Evolutionary conservation across 2,329 filamentous ascomycete species (phyloP), one percentile per base, ranked within the genome.

Genomic region (Fusarium sp.): DNA sequence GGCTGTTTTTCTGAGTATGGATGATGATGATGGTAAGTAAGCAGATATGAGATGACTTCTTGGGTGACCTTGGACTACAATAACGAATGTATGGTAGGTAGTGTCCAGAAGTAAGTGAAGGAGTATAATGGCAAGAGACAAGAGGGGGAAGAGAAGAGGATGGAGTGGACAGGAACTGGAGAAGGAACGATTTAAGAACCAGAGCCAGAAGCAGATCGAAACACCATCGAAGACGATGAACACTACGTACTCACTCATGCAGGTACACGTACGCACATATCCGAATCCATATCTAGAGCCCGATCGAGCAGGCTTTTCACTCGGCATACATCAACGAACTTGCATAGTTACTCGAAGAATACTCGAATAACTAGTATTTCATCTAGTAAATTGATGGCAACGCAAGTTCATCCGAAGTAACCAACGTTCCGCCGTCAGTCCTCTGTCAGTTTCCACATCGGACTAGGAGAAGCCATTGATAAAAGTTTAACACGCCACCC

Each of bases 401-500:
- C 19, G 43, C 17, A 49, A 40, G 46, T 67, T 34, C 38, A 53
- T 44, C n/a, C 14, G 17, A 61, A 62, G 65, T 71, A 55, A 22
- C 46, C 56, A 49, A 47, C 50, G 43, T 19, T 60, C 49, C 49
- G 19, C n/a, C 42, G n/a, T 53, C 19, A 43, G 49, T 17, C 28
- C 42, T 39, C 40, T 15, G 49, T 47, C 45, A 34, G 22, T 55
- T 52, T 51, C 53, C 50, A 42, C 38, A 44, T 43, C 52, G 15
- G 33, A 33, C 51, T 36, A 54, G 28, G 15, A 53, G 40, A 36
- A 45, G 47, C 46, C 46, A 36, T 40, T 31, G 51, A 52, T 36
- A 56, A 58, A 62, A 67, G 57, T 63, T 26, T 63, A 57, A 54
- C 39, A 57, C 50, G 57, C 64, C 67, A 71, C 61, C 22, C 44